A percentile compares a stretch with the other conserved stretches of the same genome.
Conservation (phyloP, 495 filamentous ascomycete species). For the Tuber borchii region DNA sequence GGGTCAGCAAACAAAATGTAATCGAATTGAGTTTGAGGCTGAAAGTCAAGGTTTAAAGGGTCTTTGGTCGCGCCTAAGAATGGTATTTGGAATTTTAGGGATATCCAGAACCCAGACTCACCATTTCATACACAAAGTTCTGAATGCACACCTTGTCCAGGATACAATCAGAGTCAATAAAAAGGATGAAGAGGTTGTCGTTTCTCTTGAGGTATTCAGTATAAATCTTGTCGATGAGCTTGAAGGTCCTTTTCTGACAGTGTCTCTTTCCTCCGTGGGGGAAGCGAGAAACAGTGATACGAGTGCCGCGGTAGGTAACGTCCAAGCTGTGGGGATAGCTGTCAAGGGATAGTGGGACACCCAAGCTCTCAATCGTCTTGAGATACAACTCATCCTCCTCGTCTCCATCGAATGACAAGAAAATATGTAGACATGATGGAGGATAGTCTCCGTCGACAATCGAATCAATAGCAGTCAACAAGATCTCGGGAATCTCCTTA, state of each 20-base stretch:
- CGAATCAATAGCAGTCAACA: slow-evolving; percentile 84
- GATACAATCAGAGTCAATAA: slow-evolving; percentile 98
- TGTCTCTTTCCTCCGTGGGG: slow-evolving; percentile 88
- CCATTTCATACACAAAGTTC: slow-evolving; percentile 98
- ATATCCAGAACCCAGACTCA: slow-evolving; percentile 19
- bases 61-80: neutral
- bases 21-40: slow-evolving; percentile 4
- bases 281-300: slow-evolving; percentile 89
- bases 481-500: slow-evolving; percentile 80
- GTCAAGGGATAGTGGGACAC: slow-evolving; percentile 69
- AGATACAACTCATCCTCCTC: slow-evolving; percentile 83
- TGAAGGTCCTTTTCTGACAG: slow-evolving; percentile 91
- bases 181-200: slow-evolving; percentile 90
- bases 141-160: slow-evolving; percentile 87
- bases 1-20: slow-evolving; percentile 18
- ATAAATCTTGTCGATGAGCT: slow-evolving; percentile 90
- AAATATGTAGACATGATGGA: slow-evolving; percentile 86
- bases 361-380: slow-evolving; percentile 79
- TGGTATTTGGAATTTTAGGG: slow-evolving; percentile 12
- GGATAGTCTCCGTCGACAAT: slow-evolving; percentile 95
- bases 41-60: slow-evolving; percentile 6
- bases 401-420: slow-evolving; percentile 91
- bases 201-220: slow-evolving; percentile 78
- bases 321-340: slow-evolving; percentile 87
- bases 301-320: slow-evolving; percentile 69